These are phyloP conservation scores for Paraleonurus japonicus DNA, from an alignment of 257 asterid species.

Conservation along the genomic window DNA sequence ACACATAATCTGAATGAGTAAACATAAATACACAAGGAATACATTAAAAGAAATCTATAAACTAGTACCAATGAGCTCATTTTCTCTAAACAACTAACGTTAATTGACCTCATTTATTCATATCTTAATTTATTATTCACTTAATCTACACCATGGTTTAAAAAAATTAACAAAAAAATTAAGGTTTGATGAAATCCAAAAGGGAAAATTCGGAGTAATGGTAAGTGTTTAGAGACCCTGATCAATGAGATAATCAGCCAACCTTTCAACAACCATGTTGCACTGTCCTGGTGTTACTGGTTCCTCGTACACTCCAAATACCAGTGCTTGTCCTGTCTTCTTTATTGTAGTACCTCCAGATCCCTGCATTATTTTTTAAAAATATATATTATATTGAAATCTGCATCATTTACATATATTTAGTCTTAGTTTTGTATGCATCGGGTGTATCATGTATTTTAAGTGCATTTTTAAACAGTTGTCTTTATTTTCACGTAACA, in stretches of 20 bases:
- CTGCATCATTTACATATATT: too few species aligned
- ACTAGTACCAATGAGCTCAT: conserved; percentile 14
- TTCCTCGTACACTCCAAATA: conserved; percentile 57
- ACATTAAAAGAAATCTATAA: not conserved
- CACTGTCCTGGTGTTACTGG: conserved; percentile 67
- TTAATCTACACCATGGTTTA: not conserved
- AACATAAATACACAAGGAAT: not conserved
- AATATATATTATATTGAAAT: too few species aligned
- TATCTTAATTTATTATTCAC: conserved; percentile 6
- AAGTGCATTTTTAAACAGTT: too few species aligned
- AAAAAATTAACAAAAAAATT: not conserved
- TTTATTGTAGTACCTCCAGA: conserved; percentile 54
- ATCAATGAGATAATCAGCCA: conserved; percentile 60
- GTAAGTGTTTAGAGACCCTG: conserved; percentile 36
- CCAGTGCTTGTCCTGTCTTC: conserved; percentile 53
- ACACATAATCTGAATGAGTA: not conserved
- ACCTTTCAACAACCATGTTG: conserved; percentile 62
- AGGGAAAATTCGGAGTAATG: not conserved
- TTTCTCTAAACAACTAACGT: conserved; percentile 6
- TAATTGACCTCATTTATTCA: conserved; percentile 15
- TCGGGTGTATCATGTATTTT: too few species aligned
- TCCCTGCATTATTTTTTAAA: conserved; percentile 30
- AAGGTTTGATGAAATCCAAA: not conserved
- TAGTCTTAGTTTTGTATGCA: too few species aligned
- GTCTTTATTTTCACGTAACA: too few species aligned